phyloP scores from a whole-genome alignment of 2,329 filamentous ascomycete genomes.

The Colletotrichum melonis region DNA sequence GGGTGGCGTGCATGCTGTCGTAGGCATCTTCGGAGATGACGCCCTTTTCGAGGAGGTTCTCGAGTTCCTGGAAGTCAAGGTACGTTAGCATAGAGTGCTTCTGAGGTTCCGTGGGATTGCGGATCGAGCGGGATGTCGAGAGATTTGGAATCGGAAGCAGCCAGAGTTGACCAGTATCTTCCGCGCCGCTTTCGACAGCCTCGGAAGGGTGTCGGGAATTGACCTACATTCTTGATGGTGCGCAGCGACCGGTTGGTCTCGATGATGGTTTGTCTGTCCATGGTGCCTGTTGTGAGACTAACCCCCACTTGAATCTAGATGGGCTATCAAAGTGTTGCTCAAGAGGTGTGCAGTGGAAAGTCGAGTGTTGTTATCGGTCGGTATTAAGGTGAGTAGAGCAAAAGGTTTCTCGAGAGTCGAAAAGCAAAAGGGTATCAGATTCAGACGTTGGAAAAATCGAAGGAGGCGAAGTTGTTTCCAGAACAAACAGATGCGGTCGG shows the following conservation, averaged over 20 bases:
- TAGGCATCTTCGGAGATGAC: constrained; percentile 82
- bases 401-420: not conserved
- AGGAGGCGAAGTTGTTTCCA: constrained; percentile 31
- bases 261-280: constrained; percentile 69
- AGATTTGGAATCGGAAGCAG: not conserved
- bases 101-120: not conserved
- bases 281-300: constrained; percentile 34
- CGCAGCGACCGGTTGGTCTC: constrained; percentile 87
- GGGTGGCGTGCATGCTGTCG: constrained; percentile 77
- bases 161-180: not conserved
- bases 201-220: not conserved
- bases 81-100: constrained; percentile 8
- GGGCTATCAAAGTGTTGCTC: not conserved
- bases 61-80: constrained; percentile 78
- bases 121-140: constrained; percentile 12
- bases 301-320: constrained; percentile 1
- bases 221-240: constrained; percentile 83
- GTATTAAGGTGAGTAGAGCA: not conserved
- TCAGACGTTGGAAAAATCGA: not conserved
- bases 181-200: not conserved
- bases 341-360: not conserved
- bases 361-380: not conserved
- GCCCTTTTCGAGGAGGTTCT: constrained; percentile 85
- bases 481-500: constrained; percentile 28
- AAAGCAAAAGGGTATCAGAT: not conserved